Base-by-base conservation (phyloP, 2,329 filamentous ascomycete species). In the Colletotrichum gloeosporioides region DNA sequence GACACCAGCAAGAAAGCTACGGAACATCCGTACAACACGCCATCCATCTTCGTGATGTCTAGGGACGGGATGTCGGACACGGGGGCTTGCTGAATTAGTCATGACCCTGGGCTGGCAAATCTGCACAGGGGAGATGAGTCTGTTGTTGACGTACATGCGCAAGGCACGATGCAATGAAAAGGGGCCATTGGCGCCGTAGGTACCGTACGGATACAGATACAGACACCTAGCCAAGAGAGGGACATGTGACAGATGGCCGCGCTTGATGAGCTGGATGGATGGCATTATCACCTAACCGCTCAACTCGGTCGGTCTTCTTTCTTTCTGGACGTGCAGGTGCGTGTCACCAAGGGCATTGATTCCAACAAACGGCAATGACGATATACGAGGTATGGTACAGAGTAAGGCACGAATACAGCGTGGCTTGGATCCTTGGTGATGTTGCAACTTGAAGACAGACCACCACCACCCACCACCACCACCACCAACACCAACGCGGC, bases 71-170 rank as follows among this genome's bases (percentile, higher is more conserved):
- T 25, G 62, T 25, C 44, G 10, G 31, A 55, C 13, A 36, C 8
- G 12, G 25, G 39, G 16, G 18, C 25, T 55, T 22, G n/a, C 32
- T 31, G 16, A 61, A 31, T 44, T 32, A 34, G n/a, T 59, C 66
- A 36, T 39, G 12, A 39, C 49, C 72, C 61, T 34, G 13, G 49
- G 49, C 18, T 29, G 34, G 34, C 62, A 64, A 34, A 66, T 61
- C 25, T 72, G 73, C 62, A 31, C 73, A 66, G 18, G 53, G 62
- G 62, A 75, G 61, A 67, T 62, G 62, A 67, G 71, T 53, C 18
- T 53, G 36, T 67, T 53, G 49, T 62, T 15, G 25, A 62, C 16
- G 64, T 36, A 63, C 29, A 57, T 25, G 55, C 49, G 27, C 27
- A 8, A n/a, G n/a, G 13, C 22, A 66, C 36, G 29, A 44, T 32